These are phyloP conservation scores for Rhododendron simsii DNA, from an alignment of 148 eudicot species.

Conservation along the genomic window DNA sequence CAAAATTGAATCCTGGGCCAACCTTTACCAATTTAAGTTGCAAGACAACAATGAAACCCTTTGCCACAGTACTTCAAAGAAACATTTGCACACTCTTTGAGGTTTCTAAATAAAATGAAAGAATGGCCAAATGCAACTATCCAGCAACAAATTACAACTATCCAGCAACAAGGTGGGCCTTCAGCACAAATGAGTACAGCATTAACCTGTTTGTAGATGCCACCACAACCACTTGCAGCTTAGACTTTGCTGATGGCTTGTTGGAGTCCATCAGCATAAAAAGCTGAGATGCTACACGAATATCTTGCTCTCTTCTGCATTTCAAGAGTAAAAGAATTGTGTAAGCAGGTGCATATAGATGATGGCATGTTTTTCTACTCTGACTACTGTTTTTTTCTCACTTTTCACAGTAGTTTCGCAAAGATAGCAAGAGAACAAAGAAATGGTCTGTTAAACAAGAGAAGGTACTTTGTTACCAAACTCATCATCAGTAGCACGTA, in stretches of 20 bases:
- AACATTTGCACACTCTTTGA: background rate
- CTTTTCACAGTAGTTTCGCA: background rate
- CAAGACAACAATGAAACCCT: background rate
- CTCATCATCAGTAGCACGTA: background rate
- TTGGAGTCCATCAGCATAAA: slow-evolving; percentile 80
- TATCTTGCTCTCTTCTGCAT: slow-evolving; percentile 88
- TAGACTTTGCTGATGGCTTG: slow-evolving; percentile 39
- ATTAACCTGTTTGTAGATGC: slow-evolving; percentile 94
- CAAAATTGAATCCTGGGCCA: background rate
- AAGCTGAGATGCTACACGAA: slow-evolving; percentile 77
- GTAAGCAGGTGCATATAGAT: background rate
- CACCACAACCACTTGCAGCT: slow-evolving; percentile 72
- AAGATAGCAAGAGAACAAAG: background rate
- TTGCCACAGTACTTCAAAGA: background rate
- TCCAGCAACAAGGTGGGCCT: background rate
- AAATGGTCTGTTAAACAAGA: background rate
- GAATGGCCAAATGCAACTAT: background rate
- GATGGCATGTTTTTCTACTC: background rate
- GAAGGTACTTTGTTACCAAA: background rate
- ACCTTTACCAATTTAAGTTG: background rate
- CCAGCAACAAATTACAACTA: background rate
- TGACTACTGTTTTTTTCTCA: too few species aligned
- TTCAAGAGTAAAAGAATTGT: background rate
- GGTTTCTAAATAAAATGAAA: background rate
- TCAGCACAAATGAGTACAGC: background rate